Base-by-base conservation (phyloP, 192 early-diverging fungal species). In the Piromyces finnis region DNA sequence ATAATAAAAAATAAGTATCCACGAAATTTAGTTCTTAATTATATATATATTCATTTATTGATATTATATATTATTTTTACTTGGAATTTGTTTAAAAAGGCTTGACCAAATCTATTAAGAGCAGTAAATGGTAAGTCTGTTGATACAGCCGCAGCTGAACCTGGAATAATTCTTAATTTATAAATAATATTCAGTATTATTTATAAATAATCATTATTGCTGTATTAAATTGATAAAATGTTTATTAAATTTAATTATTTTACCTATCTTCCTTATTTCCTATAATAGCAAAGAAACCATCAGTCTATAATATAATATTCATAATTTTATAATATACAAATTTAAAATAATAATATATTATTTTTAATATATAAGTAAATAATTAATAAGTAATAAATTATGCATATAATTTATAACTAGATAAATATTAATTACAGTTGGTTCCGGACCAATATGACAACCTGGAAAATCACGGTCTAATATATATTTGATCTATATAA, bases 101-200 rank as follows among this genome's bases (percentile, higher is more conserved):
- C 86, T 80, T 91, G 90, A 14, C 95, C 95, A 81, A 95, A 95
- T 41, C 90, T 88, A 59, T 92, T 91, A 78, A 96, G 88, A 12
- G 92, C 93, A 26, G 89, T 88, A 82, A 95, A 96, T 16, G 95
- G 95, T 83, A 96, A 78, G 27, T 94, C 92, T n/a, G 88, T 84
- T 17, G 91, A 88, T 29, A 96, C 94, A 0, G 92, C 94, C 17
- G 95, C 95, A 0, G 95, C 94, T 79, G 94, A 93, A 59, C 95
- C 94, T 4, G 95, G 95, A 28, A 95, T 95, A 12, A 94, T 91
- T 77, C 51, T n/a, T 51, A 51, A 1, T 14, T 2, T 17, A 51
- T 51, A n/a, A n/a, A n/a, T n/a, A n/a, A n/a, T n/a, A n/a, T n/a
- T n/a, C n/a, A n/a, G n/a, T n/a, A n/a, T n/a, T n/a, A n/a, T n/a